Evolutionary conservation across 352 stramenopile genomes (phyloP).

Genomic region (Phytopythium kandeliae): DNA sequence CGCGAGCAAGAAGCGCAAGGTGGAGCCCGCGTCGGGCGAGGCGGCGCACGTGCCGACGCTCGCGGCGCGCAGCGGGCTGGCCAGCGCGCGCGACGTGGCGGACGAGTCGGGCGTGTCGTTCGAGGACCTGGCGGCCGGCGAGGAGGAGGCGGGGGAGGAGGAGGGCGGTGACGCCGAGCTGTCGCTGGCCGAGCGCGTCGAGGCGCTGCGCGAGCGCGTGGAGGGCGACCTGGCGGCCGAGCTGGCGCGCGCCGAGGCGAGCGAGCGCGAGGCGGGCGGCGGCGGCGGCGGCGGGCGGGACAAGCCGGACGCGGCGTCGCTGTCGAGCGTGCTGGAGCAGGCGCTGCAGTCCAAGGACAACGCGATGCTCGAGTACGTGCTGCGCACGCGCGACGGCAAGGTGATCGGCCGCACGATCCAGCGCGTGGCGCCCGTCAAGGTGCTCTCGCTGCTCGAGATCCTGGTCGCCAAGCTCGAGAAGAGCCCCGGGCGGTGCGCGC

Average conservation of each 20-base stretch:
- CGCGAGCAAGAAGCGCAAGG: conserved; percentile 63
- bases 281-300: conserved; percentile 19
- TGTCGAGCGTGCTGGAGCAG: conserved; percentile 78
- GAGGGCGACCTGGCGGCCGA: conserved; percentile 64
- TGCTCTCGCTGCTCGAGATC: conserved; percentile 71
- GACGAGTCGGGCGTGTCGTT: conserved; percentile 52
- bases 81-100: conserved; percentile 49
- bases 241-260: conserved; percentile 41
- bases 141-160: conserved; percentile 26
- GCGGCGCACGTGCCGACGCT: conserved; percentile 64
- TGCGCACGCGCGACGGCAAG: conserved; percentile 72
- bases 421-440: conserved; percentile 64
- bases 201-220: conserved; percentile 69
- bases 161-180: conserved; percentile 56
- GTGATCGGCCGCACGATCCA: conserved; percentile 72
- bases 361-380: conserved; percentile 77
- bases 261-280: conserved; percentile 20
- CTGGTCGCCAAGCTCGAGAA: conserved; percentile 84
- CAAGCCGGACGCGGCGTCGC: conserved; percentile 76
- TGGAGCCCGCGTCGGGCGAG: conserved; percentile 27
- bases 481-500: conserved; percentile 65
- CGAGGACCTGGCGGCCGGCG: conserved; percentile 39
- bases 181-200: conserved; percentile 70
- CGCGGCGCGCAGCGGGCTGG: conserved; percentile 51
- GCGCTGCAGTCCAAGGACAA: conserved; percentile 85